These are phyloP conservation scores for Candida fluviatilis DNA, from an alignment of 805 yeast genomes.

Conservation along the genomic window DNA sequence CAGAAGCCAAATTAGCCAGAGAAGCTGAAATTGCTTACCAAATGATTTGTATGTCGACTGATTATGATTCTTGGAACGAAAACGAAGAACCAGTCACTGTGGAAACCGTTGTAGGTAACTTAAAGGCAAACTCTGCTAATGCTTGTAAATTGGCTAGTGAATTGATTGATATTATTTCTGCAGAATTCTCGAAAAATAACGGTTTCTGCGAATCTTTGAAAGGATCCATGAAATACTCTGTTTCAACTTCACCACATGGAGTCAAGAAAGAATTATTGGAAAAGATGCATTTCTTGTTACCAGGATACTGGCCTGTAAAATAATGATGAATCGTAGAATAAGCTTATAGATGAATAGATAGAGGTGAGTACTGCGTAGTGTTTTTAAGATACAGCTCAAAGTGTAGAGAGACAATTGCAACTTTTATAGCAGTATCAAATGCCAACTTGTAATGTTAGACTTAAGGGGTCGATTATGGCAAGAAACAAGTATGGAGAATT, in stretches of 20 bases:
- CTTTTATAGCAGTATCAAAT: too few relatives aligned
- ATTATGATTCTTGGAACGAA: conserved; percentile 98
- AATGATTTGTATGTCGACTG: conserved; percentile 99
- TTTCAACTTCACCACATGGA: conserved; percentile 72
- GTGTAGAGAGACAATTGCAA: too few relatives aligned
- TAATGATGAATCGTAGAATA: conserved; percentile 1
- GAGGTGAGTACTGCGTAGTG: not conserved
- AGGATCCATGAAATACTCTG: conserved; percentile 77
- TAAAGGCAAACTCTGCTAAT: conserved; percentile 80
- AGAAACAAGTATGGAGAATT: too few relatives aligned
- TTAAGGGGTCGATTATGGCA: too few relatives aligned
- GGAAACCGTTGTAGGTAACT: conserved; percentile 91
- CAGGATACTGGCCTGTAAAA: conserved; percentile 77
- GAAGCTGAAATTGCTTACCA: conserved; percentile 97
- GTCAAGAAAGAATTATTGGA: conserved; percentile 68
- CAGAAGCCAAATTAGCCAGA: conserved; percentile 95
- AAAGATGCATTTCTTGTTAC: conserved; percentile 83
- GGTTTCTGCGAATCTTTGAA: conserved; percentile 63
- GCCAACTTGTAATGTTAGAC: too few relatives aligned
- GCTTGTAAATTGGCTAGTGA: conserved; percentile 75
- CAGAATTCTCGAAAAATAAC: conserved; percentile 49
- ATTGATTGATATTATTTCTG: conserved; percentile 64
- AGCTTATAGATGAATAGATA: not conserved
- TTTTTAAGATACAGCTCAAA: too few relatives aligned
- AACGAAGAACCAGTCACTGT: conserved; percentile 95